Conservation (phyloP, 148 eudicot genomes). For the Vaccinium vitisidaea region DNA sequence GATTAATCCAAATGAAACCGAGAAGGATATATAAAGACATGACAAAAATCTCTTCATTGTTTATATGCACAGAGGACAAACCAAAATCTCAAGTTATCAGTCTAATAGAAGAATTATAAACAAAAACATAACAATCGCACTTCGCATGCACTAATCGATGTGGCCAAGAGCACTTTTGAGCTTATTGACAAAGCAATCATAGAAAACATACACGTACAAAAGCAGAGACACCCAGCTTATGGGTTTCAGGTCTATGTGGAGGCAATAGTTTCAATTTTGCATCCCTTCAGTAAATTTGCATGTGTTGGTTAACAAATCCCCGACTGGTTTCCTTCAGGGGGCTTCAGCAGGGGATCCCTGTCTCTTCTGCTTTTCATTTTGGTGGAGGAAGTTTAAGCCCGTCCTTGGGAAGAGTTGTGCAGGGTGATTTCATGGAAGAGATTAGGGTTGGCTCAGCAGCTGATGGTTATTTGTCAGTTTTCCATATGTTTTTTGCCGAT, state of each 20-base stretch:
- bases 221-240: background rate
- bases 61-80: background rate
- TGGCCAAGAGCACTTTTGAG: background rate
- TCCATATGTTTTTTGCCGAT: background rate
- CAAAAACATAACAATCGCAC: background rate
- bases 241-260: background rate
- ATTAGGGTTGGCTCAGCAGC: background rate
- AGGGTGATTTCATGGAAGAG: background rate
- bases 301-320: background rate
- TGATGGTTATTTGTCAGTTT: background rate
- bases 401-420: background rate
- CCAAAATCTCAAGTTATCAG: background rate
- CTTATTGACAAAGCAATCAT: background rate
- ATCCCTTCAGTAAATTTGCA: background rate
- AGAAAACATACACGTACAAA: background rate
- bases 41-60: background rate
- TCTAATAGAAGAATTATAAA: background rate
- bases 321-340: background rate
- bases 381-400: background rate
- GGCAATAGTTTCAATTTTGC: background rate
- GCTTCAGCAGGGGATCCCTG: background rate
- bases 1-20: background rate
- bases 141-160: background rate
- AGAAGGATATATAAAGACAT: background rate
- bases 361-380: background rate